Evolutionary conservation across 208 protist genomes (phyloP), one percentile per base, ranked within the genome.

Genomic region (Trypanosoma mega): DNA sequence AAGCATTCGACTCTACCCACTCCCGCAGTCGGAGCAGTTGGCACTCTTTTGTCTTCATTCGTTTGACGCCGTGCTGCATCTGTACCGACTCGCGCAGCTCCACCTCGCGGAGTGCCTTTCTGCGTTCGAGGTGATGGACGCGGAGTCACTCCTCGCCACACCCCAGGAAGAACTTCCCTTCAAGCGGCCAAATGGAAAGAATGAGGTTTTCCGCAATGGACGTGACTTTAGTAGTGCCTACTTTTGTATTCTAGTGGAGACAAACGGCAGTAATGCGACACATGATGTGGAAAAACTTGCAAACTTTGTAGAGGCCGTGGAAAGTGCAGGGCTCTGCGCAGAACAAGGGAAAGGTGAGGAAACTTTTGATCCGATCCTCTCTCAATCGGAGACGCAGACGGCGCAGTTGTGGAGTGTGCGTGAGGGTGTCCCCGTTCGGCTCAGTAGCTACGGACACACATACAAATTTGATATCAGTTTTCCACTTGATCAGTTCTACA

Each of bases 81-180:
- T 93, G 0, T 89, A 96, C 31, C 62, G 72, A 9, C 53, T 85
- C 12, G 90, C 93, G 0, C 93, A 97, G 74, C 33, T 71, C 34
- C 50, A 94, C 52, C 75, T 98, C 1, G 84, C 90, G 21, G 94
- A 98, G 68, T 96, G 94, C 45, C 72, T 98, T 12, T 96, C 88
- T n/a, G 92, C 93, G 3, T 97, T 96, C 58, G 95, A 98, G 64
- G 97, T 98, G 53, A 82, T 97, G 64, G 97, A 98, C 59, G 68
- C 63, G 21, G 64, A 84, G 30, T 96, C 84, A 5, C 74, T 98
- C 31, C 18, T 80, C 53, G 70, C 67, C 14, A 81, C 86, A 18
- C 72, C 90, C 1, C 58, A 74, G 8, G 49, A 50, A 26, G 56
- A 65, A 37, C 43, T 77, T 21, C 77, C 63, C 61, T 96, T 72